A percentile compares a stretch with the other conserved stretches of the same genome.
Conservation (phyloP, 2,329 filamentous ascomycete species). For the Beauveria varroae region DNA sequence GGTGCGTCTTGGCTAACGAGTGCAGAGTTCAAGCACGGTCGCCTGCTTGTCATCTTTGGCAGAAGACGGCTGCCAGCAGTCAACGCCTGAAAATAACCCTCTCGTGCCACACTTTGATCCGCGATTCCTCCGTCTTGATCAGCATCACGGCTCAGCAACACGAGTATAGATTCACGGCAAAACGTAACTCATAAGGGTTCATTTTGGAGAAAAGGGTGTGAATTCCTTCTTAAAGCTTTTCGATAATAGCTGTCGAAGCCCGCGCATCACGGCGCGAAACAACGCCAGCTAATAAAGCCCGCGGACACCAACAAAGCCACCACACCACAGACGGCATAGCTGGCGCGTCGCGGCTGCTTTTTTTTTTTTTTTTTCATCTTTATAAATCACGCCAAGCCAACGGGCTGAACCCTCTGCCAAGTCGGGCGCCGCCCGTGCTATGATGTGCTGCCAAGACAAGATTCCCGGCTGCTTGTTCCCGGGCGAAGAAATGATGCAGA, state of each 20-base stretch:
- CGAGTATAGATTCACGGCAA: not conserved
- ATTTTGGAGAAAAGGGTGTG: not conserved
- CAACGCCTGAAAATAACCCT: not conserved
- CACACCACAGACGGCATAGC: not conserved
- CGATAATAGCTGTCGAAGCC: not conserved
- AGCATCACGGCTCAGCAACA: not conserved
- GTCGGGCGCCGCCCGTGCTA: not conserved
- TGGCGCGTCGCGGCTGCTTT: not conserved
- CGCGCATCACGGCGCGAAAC: not conserved
- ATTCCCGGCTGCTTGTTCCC: conserved; percentile 2
- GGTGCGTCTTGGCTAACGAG: not conserved
- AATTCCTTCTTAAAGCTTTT: not conserved
- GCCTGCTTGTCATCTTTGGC: not conserved
- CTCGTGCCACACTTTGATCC: not conserved
- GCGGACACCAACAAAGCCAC: not conserved
- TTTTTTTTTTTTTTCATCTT: not conserved
- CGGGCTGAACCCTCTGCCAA: not conserved
- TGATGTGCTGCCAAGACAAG: conserved; percentile 5
- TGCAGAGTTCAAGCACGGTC: not conserved
- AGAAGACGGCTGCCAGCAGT: not conserved
- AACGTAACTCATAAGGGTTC: not conserved
- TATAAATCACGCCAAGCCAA: not conserved
- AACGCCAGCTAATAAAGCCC: not conserved
- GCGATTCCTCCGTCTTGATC: not conserved
- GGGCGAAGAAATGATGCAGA: not conserved